Conservation (phyloP, 805 yeast genomes). For the Yarrowia yakushimensis region DNA sequence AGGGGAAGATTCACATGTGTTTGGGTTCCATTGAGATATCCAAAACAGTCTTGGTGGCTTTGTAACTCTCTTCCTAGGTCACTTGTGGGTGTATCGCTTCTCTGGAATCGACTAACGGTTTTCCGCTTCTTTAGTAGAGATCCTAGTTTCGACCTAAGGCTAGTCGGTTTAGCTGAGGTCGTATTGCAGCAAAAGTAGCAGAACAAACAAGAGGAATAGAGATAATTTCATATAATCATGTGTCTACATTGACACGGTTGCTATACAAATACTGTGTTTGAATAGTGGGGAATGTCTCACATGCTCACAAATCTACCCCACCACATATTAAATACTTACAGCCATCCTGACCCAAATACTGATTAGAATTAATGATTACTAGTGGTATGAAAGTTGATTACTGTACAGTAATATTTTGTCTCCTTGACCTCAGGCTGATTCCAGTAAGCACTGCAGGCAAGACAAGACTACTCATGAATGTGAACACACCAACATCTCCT, state of each 20-base stretch:
- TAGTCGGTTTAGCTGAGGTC: not conserved
- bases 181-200: not conserved
- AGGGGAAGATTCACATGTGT: not conserved
- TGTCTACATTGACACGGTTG: not conserved
- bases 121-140: too few relatives aligned
- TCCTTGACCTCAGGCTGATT: too few relatives aligned
- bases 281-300: not conserved
- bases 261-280: not conserved
- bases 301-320: too few relatives aligned
- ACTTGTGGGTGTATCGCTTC: not conserved
- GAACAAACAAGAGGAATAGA: not conserved
- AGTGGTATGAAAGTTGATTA: too few relatives aligned
- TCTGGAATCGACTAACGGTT: not conserved
- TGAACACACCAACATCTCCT: too few relatives aligned
- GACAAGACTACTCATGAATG: too few relatives aligned
- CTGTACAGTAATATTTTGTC: not conserved
- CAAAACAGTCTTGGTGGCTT: not conserved
- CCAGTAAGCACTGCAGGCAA: too few relatives aligned
- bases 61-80: not conserved
- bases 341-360: not conserved
- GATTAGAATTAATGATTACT: conserved; percentile 7
- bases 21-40: not conserved
- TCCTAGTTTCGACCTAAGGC: not conserved
- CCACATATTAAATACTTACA: not conserved
- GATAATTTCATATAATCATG: not conserved